A percentile compares a stretch with the other conserved stretches of the same genome.
These are phyloP conservation scores for Chiua virens DNA, from an alignment of 768 basidiomycete species.

Conservation along the genomic window DNA sequence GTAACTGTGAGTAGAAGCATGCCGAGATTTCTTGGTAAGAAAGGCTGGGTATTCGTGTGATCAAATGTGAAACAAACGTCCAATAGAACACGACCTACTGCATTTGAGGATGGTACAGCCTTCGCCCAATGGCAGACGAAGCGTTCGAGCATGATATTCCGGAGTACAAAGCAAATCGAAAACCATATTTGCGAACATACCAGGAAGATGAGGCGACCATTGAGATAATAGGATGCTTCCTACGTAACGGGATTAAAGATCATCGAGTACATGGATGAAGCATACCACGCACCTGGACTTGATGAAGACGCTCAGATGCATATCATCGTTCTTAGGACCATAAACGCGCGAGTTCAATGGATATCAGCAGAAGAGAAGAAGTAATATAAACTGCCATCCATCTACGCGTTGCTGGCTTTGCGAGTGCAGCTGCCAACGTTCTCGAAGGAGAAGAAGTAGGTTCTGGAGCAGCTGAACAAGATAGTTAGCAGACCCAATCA, in stretches of 20 bases:
- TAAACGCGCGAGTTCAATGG: constrained; percentile 42
- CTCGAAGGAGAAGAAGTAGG: constrained; percentile 52
- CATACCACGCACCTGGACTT: constrained; percentile 55
- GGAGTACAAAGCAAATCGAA: constrained; percentile 48
- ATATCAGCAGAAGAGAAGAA: constrained; percentile 46
- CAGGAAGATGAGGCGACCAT: constrained; percentile 65
- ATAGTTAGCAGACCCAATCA: background rate
- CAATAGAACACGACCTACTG: constrained; percentile 15
- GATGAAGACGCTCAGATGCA: constrained; percentile 56
- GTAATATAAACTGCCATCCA: constrained; percentile 46
- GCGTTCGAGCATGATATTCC: constrained; percentile 65
- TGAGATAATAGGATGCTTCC: constrained; percentile 74
- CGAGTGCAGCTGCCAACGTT: constrained; percentile 44
- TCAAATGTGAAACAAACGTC: background rate
- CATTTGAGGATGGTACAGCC: constrained; percentile 6
- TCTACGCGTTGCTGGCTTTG: constrained; percentile 46
- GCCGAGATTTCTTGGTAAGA: constrained; percentile 16
- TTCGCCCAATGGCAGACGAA: constrained; percentile 48
- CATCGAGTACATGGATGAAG: background rate
- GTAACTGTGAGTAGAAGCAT: constrained; percentile 36
- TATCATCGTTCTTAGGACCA: constrained; percentile 32
- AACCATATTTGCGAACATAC: constrained; percentile 50
- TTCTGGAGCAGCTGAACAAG: constrained; percentile 43
- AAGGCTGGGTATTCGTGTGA: constrained; percentile 16
- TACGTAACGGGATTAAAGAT: constrained; percentile 23